phyloP scores from a whole-genome alignment of 352 stramenopile genomes.

The Labyrinthula sp. region DNA sequence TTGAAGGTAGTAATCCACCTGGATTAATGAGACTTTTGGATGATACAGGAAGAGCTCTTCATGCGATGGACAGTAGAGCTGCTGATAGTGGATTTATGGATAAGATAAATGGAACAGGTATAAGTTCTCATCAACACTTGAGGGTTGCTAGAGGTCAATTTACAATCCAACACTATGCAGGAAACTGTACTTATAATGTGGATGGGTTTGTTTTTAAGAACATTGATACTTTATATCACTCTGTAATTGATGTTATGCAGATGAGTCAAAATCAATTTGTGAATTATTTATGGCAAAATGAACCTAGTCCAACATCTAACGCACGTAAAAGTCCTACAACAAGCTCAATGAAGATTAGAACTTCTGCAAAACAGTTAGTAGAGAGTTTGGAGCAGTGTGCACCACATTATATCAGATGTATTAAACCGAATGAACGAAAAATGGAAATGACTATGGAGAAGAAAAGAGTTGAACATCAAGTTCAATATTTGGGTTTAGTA shows the following conservation, averaged over 20 bases:
- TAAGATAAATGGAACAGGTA: constrained; percentile 33
- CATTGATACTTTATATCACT: constrained; percentile 77
- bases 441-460: constrained; percentile 57
- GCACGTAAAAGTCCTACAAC: constrained; percentile 15
- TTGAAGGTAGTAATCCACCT: constrained; percentile 61
- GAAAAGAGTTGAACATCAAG: constrained; percentile 77
- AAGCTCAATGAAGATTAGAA: constrained; percentile 10
- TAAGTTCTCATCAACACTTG: constrained; percentile 15
- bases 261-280: constrained; percentile 30
- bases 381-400: constrained; percentile 71
- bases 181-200: constrained; percentile 72
- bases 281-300: constrained; percentile 16
- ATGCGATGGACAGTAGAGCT: constrained; percentile 36
- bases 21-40: constrained; percentile 81
- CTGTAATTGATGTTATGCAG: constrained; percentile 45
- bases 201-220: constrained; percentile 89
- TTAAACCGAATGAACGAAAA: constrained; percentile 96
- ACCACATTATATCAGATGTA: constrained; percentile 88
- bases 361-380: constrained; percentile 44
- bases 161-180: constrained; percentile 81
- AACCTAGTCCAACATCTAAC: too few species aligned
- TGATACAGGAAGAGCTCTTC: constrained; percentile 39
- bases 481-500: constrained; percentile 83
- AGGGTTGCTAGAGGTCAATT: constrained; percentile 40
- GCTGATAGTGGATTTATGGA: constrained; percentile 62